Evolutionary conservation across 305 asterid species (phyloP), one percentile per base, ranked within the genome.

Genomic region (Solanum hybrid): DNA sequence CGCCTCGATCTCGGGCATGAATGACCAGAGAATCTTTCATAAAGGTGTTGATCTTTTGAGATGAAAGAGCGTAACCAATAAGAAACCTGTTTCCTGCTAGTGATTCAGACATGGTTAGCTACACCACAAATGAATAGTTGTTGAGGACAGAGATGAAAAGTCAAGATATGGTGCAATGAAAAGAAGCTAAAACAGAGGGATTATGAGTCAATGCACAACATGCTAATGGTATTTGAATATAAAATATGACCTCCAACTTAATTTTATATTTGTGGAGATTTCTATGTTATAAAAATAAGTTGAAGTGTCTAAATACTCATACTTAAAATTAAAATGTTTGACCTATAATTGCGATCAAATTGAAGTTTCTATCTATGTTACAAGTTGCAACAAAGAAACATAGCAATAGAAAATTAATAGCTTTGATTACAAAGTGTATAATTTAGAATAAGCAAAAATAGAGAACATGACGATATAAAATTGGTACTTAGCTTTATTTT

Each of bases 31-130:
- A 95, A 42, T 95, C 94, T 35, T 93, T 94, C n/a, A 96, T 93
- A 87, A 96, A 91, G 86, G 94, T 97, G 40, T 89, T 87, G 22
- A 93, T 90, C 89, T 97, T 97, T 94, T 95, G 94, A 1, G 95
- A 95, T n/a, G 95, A 91, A 84, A 97, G 92, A 18, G 99, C 98
- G 90, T 95, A 97, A 26, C 96, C 99, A 9, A 95, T 83, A 36
- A 94, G 91, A 91, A 90, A 93, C 76, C 92, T 90, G n/a, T 87
- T 84, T 9, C 89, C 26, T 42, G 10, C 89, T 77, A 74, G 85
- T 28, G 89, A 74, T 39, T 87, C 74, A 13, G 85, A 57, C 80
- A 51, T 40, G 64, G 33, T 29, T 77, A 34, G 31, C 20, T 80
- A 4, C 33, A 9, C 84, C 20, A 35, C 9, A 22, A 78, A 78